phyloP scores from a whole-genome alignment of 2,329 filamentous ascomycete species.

The Pseudogymnoascus sp. region DNA sequence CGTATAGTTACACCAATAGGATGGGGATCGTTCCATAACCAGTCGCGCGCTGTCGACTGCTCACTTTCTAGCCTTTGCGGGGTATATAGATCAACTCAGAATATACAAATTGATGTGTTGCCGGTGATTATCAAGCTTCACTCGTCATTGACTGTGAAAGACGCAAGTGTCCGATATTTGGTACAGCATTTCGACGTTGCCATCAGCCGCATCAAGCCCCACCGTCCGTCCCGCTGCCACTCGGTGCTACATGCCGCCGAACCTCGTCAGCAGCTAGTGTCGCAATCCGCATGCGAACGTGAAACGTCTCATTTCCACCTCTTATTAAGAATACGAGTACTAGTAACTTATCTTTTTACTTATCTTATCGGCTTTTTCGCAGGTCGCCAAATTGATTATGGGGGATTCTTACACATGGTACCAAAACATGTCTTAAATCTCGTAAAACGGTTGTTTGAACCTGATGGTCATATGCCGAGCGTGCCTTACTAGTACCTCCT shows the following conservation, averaged over 20 bases:
- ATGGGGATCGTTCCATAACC: background rate
- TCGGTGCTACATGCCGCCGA: background rate
- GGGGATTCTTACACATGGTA: background rate
- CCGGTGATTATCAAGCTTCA: background rate
- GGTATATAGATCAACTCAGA: background rate
- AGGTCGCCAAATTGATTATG: background rate
- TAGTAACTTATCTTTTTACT: background rate
- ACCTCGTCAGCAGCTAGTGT: constrained; percentile 2
- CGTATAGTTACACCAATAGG: background rate
- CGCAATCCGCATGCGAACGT: constrained; percentile 2
- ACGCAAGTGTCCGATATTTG: background rate
- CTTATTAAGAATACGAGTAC: background rate
- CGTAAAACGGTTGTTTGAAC: background rate
- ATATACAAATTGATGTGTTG: background rate
- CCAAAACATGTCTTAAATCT: background rate
- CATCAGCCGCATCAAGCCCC: constrained; percentile 6
- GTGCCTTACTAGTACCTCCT: background rate
- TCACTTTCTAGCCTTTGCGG: background rate
- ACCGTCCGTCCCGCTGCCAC: background rate
- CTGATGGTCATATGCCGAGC: background rate
- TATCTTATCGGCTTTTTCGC: background rate
- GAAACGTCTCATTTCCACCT: constrained; percentile 2
- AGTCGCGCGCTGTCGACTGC: constrained; percentile 7
- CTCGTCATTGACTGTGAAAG: background rate
- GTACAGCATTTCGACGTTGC: background rate